phyloP scores from a whole-genome alignment of 768 basidiomycete species.

The Neoboletus subvelutipes region DNA sequence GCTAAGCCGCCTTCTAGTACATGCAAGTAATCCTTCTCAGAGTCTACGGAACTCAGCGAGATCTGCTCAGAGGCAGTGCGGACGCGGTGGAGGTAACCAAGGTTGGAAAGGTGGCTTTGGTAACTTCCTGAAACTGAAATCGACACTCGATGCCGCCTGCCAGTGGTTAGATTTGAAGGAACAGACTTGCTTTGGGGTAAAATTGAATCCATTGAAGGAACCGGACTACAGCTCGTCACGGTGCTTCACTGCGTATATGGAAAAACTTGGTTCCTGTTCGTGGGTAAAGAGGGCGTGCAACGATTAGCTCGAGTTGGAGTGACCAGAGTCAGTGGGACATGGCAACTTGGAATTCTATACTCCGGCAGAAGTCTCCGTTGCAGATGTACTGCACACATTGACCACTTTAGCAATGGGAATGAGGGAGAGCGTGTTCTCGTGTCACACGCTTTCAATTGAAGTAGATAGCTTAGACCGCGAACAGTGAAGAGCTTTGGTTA shows the following conservation, averaged over 20 bases:
- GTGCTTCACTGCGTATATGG: neutral
- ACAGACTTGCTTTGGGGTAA: conserved; percentile 28
- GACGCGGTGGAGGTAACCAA: conserved; percentile 43
- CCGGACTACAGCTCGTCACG: neutral
- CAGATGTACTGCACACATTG: neutral
- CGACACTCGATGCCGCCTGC: conserved; percentile 21
- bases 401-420: neutral
- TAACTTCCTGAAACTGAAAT: conserved; percentile 42
- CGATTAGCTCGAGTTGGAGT: neutral
- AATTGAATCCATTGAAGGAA: conserved; percentile 12
- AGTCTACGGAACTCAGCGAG: conserved; percentile 1
- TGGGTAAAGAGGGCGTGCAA: neutral
- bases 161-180: conserved; percentile 17
- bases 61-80: conserved; percentile 28
- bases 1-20: conserved; percentile 17
- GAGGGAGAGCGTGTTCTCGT: neutral
- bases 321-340: neutral
- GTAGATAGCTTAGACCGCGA: conserved; percentile 5
- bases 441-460: neutral
- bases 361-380: neutral
- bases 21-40: conserved; percentile 13
- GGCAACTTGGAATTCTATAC: conserved; percentile 7
- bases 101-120: conserved; percentile 45
- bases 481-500: neutral
- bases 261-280: neutral